Conservation (phyloP, 176 grass and related monocot species). For the Ensete ventricosum region DNA sequence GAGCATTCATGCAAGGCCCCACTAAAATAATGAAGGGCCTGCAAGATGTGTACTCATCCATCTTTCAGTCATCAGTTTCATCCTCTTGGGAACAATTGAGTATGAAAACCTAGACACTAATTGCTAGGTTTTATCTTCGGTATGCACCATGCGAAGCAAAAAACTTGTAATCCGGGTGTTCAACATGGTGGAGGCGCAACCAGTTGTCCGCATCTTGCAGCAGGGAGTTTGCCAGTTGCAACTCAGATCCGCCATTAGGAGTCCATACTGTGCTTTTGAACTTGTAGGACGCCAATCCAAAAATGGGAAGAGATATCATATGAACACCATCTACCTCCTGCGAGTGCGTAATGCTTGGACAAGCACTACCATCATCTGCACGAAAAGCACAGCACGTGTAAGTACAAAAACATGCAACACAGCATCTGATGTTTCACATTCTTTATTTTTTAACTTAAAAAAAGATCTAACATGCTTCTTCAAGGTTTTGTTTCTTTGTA, state of each 20-base stretch:
- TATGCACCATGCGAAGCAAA: constrained; percentile 30
- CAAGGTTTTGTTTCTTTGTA: too few relatives aligned
- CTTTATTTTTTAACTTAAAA: too few relatives aligned
- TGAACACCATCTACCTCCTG: constrained; percentile 6
- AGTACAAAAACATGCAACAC: neutral
- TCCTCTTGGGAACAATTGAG: neutral
- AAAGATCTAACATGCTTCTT: too few relatives aligned
- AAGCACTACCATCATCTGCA: constrained; percentile 11
- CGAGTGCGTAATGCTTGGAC: neutral
- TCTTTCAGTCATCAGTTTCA: neutral
- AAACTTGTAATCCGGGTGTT: constrained; percentile 51
- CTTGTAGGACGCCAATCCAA: constrained; percentile 53
- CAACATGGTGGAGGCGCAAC: constrained; percentile 28
- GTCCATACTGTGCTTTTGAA: constrained; percentile 39
- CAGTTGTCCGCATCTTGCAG: constrained; percentile 50
- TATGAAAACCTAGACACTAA: neutral
- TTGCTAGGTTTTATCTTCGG: constrained; percentile 8
- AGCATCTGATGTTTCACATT: too few relatives aligned
- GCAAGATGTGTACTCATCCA: neutral
- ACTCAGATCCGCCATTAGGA: constrained; percentile 22
- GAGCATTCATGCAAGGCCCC: neutral
- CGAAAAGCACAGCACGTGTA: neutral
- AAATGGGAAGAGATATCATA: constrained; percentile 34
- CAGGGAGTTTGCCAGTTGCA: constrained; percentile 27
- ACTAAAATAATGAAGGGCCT: neutral